Base-by-base conservation (phyloP, 2,329 filamentous ascomycete genomes). In the Dryadomyces sulphureus region DNA sequence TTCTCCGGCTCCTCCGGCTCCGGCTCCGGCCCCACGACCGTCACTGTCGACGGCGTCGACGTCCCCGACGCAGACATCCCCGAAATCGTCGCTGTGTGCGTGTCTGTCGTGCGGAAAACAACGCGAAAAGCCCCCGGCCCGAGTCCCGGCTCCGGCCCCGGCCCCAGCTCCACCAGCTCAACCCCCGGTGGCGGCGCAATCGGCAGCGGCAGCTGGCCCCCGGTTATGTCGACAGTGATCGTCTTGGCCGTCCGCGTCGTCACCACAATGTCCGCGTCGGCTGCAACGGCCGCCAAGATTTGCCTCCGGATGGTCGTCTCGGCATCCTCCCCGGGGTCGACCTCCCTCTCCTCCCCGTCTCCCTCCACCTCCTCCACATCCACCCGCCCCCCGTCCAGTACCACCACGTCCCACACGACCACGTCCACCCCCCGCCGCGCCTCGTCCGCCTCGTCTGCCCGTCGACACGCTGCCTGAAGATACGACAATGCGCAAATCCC, bases 381-480 rank as follows among this genome's bases (percentile, higher is more conserved):
- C 25, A 81, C 70, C 32, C 73, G 68, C 40, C 70, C 65, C 8
- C 74, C 74, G 53, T 73, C 69, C 16, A 80, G 62, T 0, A 82
- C 73, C 7, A 82, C 75, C 3, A 81, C 72, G 54, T 83, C 79
- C 78, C 79, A 82, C 8, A 83, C 65, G 2, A 75, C 61, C 50
- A 80, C 73, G 47, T 79, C 74, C 17, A 66, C 64, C 11, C 63
- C 63, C 7, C 68, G 61, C 1, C 66, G 62, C 21, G 64, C 62
- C 7, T 58, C 60, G 52, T 78, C 72, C 41, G 72, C 67, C 19
- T 72, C 68, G 7, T 69, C 64, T 27, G 68, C 62, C 38, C 65
- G 70, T 45, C 66, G 67, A 49, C 74, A 79, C 55, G 67, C 69
- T 45, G 68, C 65, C 55, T 81, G 79, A 20, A 82, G 60, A 48